Base-by-base conservation (phyloP, 2,329 filamentous ascomycete species). In the Sarocladium brachiariae region DNA sequence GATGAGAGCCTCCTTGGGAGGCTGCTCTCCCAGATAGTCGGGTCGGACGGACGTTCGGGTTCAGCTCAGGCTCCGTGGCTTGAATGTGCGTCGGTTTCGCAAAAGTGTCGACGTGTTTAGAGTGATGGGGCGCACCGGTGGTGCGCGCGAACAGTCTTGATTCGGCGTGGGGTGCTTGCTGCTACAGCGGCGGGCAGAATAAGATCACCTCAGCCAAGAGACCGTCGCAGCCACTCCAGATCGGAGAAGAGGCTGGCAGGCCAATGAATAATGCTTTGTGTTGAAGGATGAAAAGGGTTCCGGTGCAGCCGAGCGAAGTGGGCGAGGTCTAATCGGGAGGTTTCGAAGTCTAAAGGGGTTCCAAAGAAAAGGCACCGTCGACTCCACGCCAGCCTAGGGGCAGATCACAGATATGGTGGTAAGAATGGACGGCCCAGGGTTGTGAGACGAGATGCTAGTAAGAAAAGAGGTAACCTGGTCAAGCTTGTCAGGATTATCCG, bases 1-100 rank as follows among this genome's bases (percentile, higher is more conserved):
- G 43, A 24, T 47, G 43, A 33, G 43, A 33, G 25, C 43, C 43
- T 30, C 24, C 16, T 14, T 13, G 39, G 39, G 39, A 43, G 39
- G 39, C 39, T 43, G 9, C 8, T 27, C 23, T 27, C 23, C 39
- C 19, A 14, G n/a, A 25, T 7, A 25, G 23, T 43, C n/a, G 23
- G 16, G 39, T 43, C 39, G 39, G 39, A 43, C 39, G 39, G 39
- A 43, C 6, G 39, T 23, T 27, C 39, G 39, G 39, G n/a, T 19
- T 43, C 39, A 43, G 39, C 39, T 43, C 39, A 43, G 23, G 39
- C 39, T 43, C 39, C 39, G 39, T 43, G 39, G 39, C 39, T 43
- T 43, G 39, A 25, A n/a, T 9, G 7, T 43, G 39, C 23, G 39
- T 24, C 23, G 39, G 13, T 39, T 21, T 39, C 8, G n/a, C 13